These are phyloP conservation scores for Ogataea allantospora DNA, from an alignment of 805 yeast genomes.

Conservation along the genomic window DNA sequence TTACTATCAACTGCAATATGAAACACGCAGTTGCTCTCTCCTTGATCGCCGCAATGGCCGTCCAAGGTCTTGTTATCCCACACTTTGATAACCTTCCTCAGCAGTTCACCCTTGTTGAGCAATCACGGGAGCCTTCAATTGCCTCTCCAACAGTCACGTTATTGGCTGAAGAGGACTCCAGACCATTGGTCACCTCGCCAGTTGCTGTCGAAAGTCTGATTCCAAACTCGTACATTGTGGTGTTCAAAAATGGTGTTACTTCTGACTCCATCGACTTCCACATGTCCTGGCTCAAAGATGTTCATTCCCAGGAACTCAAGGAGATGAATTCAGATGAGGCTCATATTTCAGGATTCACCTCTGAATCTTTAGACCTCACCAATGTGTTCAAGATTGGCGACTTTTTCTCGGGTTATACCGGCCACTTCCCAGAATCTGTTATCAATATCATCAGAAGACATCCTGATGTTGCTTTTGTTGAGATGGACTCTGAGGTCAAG, in stretches of 20 bases:
- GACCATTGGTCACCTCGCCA: constrained; percentile 48
- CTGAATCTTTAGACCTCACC: constrained; percentile 49
- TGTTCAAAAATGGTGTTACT: constrained; percentile 66
- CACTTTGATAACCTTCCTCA: constrained; percentile 22
- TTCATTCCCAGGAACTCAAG: constrained; percentile 43
- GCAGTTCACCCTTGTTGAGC: constrained; percentile 16
- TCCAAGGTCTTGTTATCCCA: constrained; percentile 64
- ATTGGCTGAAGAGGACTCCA: constrained; percentile 29
- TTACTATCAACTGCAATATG: constrained; percentile 7
- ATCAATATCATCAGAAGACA: constrained; percentile 62
- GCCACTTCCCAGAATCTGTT: constrained; percentile 73
- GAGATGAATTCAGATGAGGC: constrained; percentile 27
- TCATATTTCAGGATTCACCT: constrained; percentile 11
- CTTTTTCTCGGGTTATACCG: constrained; percentile 75
- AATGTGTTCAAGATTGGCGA: constrained; percentile 61
- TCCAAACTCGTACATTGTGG: constrained; percentile 80
- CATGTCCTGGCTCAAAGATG: constrained; percentile 58
- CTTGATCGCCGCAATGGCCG: constrained; percentile 31
- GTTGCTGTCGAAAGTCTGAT: constrained; percentile 46
- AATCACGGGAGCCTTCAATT: constrained; percentile 1
- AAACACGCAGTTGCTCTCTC: constrained; percentile 27
- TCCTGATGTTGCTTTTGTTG: constrained; percentile 60
- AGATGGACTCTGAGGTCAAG: constrained; percentile 69
- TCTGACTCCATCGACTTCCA: constrained; percentile 60
- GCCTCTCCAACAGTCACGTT: constrained; percentile 8